Percentiles rank a stretch among this genome's conserved stretches.
Evolutionary conservation across 768 basidiomycete species (phyloP).

Genomic region (Neoboletus brunneissimus): DNA sequence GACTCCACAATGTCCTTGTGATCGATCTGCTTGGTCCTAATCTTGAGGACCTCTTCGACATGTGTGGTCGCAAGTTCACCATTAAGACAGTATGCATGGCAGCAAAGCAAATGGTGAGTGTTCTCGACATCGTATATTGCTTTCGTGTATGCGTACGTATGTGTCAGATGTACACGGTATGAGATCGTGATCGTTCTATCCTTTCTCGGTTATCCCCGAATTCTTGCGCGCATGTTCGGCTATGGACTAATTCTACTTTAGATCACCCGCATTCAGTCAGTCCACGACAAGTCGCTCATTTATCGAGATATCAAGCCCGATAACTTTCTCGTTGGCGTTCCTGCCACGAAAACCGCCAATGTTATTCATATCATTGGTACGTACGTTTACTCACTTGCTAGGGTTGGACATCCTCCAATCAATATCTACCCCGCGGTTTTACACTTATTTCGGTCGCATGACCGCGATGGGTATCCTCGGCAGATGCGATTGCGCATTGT

Average conservation of each 20-base stretch:
- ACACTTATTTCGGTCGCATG: background rate
- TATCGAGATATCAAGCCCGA: conserved; percentile 99
- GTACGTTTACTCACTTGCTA: conserved; percentile 27
- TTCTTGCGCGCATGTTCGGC: background rate
- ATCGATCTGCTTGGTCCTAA: conserved; percentile 97
- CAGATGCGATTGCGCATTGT: background rate
- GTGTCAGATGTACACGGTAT: background rate
- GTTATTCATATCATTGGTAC: conserved; percentile 81
- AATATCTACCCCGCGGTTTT: background rate
- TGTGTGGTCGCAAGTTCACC: conserved; percentile 97
- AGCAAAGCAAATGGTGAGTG: conserved; percentile 94
- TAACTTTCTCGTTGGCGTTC: conserved; percentile 96
- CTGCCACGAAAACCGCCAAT: conserved; percentile 87
- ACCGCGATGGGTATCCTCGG: background rate
- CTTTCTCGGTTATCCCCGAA: conserved; percentile 7
- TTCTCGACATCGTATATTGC: background rate
- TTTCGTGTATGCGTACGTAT: background rate
- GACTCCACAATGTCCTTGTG: conserved; percentile 92
- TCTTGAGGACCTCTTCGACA: conserved; percentile 96
- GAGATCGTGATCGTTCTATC: background rate
- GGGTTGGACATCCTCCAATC: conserved; percentile 5
- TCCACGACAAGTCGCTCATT: conserved; percentile 98
- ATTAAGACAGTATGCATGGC: conserved; percentile 99
- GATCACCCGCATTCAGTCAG: conserved; percentile 94
- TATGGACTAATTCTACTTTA: conserved; percentile 33